Conservation (phyloP, 2,329 filamentous ascomycete species). For the Botrytis paeoniae region DNA sequence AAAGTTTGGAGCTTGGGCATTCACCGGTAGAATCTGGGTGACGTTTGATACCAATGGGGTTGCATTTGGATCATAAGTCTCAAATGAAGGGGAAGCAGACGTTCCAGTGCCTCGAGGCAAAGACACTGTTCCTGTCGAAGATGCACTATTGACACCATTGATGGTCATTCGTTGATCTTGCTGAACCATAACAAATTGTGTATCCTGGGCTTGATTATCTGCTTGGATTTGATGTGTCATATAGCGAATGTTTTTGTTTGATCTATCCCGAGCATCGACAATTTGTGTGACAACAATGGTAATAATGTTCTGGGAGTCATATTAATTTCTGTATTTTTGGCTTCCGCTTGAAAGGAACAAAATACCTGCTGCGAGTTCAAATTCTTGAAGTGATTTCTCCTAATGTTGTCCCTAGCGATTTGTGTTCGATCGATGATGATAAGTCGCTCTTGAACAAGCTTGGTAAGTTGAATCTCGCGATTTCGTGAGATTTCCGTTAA, state of each 20-base stretch:
- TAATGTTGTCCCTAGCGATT: conserved; percentile 32
- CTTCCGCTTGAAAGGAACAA: not conserved
- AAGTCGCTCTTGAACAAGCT: conserved; percentile 23
- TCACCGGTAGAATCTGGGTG: conserved; percentile 28
- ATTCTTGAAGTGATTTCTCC: conserved; percentile 34
- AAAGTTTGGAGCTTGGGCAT: conserved; percentile 23
- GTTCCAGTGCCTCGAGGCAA: conserved; percentile 3
- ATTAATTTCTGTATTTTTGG: conserved; percentile 18
- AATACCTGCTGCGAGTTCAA: conserved; percentile 33
- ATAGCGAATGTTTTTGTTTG: conserved; percentile 30
- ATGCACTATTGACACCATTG: conserved; percentile 14
- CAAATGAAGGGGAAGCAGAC: not conserved
- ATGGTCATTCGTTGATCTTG: conserved; percentile 24
- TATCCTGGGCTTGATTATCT: conserved; percentile 22
- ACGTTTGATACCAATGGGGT: conserved; percentile 8
- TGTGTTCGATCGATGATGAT: conserved; percentile 22
- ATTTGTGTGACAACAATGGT: conserved; percentile 34
- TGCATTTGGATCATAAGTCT: conserved; percentile 22
- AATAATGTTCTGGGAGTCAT: conserved; percentile 32
- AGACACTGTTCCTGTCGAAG: conserved; percentile 4
- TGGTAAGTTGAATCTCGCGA: conserved; percentile 27
- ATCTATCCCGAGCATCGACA: conserved; percentile 28
- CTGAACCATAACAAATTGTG: conserved; percentile 27
- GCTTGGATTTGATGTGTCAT: conserved; percentile 32
- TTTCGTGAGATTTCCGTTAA: conserved; percentile 19